Percentiles rank a stretch among this genome's conserved stretches.
Evolutionary conservation across 2,329 filamentous ascomycete genomes (phyloP).

Genomic region (Colletotrichum phormii): DNA sequence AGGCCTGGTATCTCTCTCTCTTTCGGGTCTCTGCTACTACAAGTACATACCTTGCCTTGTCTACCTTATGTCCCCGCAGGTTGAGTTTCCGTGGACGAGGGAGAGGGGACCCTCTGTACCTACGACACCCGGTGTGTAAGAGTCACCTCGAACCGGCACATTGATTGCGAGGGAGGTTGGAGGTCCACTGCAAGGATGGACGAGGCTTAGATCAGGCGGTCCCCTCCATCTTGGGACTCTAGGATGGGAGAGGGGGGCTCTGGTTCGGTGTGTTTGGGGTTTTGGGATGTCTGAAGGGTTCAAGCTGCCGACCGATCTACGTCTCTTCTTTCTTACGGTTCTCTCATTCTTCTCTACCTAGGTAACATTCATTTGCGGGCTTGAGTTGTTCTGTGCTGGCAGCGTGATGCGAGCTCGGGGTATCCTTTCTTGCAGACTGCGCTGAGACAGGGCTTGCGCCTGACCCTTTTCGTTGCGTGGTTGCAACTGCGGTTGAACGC

Average conservation of each 20-base stretch:
- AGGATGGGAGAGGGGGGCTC: not conserved
- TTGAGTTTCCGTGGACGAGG: not conserved
- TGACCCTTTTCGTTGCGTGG: slow-evolving; percentile 18
- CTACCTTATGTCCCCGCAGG: not conserved
- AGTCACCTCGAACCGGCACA: not conserved
- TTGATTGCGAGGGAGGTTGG: not conserved
- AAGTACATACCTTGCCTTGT: too few species aligned
- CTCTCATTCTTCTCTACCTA: not conserved
- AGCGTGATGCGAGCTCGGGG: slow-evolving; percentile 31
- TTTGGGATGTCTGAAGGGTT: not conserved
- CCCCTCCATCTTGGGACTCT: not conserved
- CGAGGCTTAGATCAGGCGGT: slow-evolving; percentile 31
- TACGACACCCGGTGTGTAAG: slow-evolving; percentile 17
- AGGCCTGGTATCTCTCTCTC: not conserved
- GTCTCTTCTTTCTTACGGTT: not conserved
- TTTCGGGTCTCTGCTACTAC: too few species aligned
- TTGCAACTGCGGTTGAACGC: not conserved
- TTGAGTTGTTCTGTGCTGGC: not conserved
- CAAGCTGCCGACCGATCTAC: slow-evolving; percentile 7
- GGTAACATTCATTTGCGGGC: not conserved
- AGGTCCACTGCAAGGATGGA: slow-evolving; percentile 6
- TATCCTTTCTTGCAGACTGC: slow-evolving; percentile 18
- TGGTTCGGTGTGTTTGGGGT: slow-evolving; percentile 21
- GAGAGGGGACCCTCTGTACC: not conserved
- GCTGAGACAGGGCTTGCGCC: slow-evolving; percentile 29